Evolutionary conservation across 495 filamentous ascomycete species (phyloP).

Genomic region (Pyrenopolyporus hunteri): DNA sequence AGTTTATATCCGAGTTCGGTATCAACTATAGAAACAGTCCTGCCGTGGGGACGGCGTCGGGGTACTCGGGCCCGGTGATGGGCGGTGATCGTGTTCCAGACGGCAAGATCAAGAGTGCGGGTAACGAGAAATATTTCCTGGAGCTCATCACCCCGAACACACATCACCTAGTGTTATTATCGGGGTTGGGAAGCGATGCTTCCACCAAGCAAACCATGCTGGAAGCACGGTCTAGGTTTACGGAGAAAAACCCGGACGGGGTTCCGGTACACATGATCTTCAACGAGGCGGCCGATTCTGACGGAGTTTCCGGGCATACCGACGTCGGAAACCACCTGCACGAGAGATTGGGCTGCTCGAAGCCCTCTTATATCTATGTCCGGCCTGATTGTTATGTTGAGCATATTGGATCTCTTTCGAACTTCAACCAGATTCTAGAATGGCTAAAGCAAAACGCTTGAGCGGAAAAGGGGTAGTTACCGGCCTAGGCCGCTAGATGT

Average conservation of each 20-base stretch:
- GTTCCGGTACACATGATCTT: slow-evolving; percentile 24
- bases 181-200: slow-evolving; percentile 18
- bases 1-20: slow-evolving; percentile 48
- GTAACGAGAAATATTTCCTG: slow-evolving; percentile 26
- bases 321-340: slow-evolving; percentile 45
- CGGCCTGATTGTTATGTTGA: slow-evolving; percentile 51
- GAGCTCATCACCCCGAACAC: slow-evolving; percentile 24
- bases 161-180: slow-evolving; percentile 39
- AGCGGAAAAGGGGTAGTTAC: background rate
- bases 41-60: slow-evolving; percentile 16
- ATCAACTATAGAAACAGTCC: slow-evolving; percentile 46
- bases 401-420: slow-evolving; percentile 44
- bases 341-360: slow-evolving; percentile 43
- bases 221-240: slow-evolving; percentile 15
- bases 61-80: slow-evolving; percentile 23
- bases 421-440: slow-evolving; percentile 37
- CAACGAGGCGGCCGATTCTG: background rate
- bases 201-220: slow-evolving; percentile 14
- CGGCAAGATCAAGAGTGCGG: slow-evolving; percentile 18
- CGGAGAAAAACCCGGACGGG: slow-evolving; percentile 5
- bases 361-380: slow-evolving; percentile 46
- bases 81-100: slow-evolving; percentile 43
- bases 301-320: slow-evolving; percentile 10
- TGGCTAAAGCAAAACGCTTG: slow-evolving; percentile 13
- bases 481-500: background rate